Percentiles rank a stretch among this genome's conserved stretches.
phyloP scores from a whole-genome alignment of 371 early-diverging fungal genomes.

The Syncephalastrum contaminatum region DNA sequence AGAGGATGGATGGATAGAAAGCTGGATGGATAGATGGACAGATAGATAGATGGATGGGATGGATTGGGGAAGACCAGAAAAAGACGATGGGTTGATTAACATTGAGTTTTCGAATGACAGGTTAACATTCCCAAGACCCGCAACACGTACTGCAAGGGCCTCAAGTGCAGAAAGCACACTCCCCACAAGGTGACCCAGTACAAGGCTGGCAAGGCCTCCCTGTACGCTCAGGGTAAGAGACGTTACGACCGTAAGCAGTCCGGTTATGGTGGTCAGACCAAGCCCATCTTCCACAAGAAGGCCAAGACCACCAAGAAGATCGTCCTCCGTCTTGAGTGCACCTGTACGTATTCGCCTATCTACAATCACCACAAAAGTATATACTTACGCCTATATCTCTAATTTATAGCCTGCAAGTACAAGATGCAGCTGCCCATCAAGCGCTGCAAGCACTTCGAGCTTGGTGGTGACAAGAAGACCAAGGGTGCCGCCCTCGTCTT shows the following conservation, averaged over 20 bases:
- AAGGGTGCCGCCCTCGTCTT: conserved; percentile 77
- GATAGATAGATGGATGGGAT: neutral
- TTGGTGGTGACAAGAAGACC: conserved; percentile 98
- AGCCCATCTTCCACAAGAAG: conserved; percentile 95
- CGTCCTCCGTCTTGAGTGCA: conserved; percentile 98
- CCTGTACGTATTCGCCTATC: conserved; percentile 28
- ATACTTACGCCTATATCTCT: neutral
- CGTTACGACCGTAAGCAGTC: conserved; percentile 77
- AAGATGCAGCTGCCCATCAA: conserved; percentile 94
- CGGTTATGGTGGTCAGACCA: conserved; percentile 99
- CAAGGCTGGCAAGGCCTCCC: conserved; percentile 99
- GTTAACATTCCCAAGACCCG: conserved; percentile 98
- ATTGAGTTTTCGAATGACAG: conserved; percentile 35
- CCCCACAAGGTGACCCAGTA: conserved; percentile 99
- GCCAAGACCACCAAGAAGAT: conserved; percentile 99
- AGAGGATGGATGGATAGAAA: conserved; percentile 3
- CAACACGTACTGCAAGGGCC: conserved; percentile 97
- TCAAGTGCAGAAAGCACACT: conserved; percentile 96
- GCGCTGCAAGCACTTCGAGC: conserved; percentile 99
- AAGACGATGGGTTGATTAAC: neutral
- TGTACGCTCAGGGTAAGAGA: conserved; percentile 93
- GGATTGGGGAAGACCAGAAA: neutral
- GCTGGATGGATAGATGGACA: conserved; percentile 15
- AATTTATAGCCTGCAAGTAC: conserved; percentile 81
- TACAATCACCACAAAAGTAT: neutral